Base-by-base conservation (phyloP, 2,329 filamentous ascomycete species). In the Colletotrichum coccodes region DNA sequence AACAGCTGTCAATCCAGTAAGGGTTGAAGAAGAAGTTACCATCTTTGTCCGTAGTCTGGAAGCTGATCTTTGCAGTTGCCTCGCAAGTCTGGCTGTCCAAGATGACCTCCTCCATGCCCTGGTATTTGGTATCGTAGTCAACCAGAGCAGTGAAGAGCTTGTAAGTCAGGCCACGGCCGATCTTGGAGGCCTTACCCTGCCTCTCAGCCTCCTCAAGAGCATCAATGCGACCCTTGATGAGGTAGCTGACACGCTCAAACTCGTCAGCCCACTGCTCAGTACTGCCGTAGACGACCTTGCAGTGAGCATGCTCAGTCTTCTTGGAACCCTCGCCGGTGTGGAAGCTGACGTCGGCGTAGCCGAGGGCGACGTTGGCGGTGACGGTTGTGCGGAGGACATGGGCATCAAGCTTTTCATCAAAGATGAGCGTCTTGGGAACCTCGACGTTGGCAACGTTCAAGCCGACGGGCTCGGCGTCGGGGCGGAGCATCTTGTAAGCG, bases 161-260 rank as follows among this genome's bases (percentile, higher is more conserved):
- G 86, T 96, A 96, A 16, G 91, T 91, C 82, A 94, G 88, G 38
- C 91, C 91, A 30, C 91, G 89, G 57, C 91, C 88, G 70, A 94
- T 87, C 80, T 92, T 92, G 77, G 92, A 91, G 32, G 91, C 91
- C 64, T 87, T 86, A 44, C 92, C 92, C 38, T 83, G 85, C 73
- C 87, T 81, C 63, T 92, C 90, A 68, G 89, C 91, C 70, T 87
- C 81, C 72, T 85, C 81, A 3, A 91, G 84, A 30, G 83, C 79
- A 23, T 90, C 83, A 62, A 91, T 85, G 64, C 90, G 87, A 26
- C 84, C 85, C 74, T 89, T 88, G 76, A 95, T 89, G 40, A 94
- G 84, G 76, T 94, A 94, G 72, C 86, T 85, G 72, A 88, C 87
- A 60, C 91, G 90, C 69, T 89, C 85, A 81, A 91, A 93, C 75